Evolutionary conservation across 2,329 filamentous ascomycete species (phyloP), one percentile per base, ranked within the genome.

Genomic region (Fusarium lyarnte): DNA sequence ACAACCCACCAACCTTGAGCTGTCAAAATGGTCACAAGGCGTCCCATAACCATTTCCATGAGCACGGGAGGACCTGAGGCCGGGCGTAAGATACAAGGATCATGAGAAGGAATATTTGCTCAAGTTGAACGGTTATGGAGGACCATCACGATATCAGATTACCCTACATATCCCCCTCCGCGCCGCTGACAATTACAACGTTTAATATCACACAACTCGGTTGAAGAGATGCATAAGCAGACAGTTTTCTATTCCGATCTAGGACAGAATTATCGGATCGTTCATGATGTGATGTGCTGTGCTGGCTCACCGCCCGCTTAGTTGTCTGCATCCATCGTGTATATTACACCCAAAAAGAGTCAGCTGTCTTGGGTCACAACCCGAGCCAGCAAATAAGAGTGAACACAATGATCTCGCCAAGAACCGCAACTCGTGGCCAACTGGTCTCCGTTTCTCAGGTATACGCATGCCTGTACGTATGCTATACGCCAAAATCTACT

Each of bases 1-100:
- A 19, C 25, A 49, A n/a, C 45, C 29, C 43, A 42, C 63, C 49
- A 46, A 61, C 23, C 38, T 36, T 7, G 21, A 49, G 42, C 59
- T 42, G 46, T 64, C 42, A 42, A 27, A 31, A 51, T 52, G 65
- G 58, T 72, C 69, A 72, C 69, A 59, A 35, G 69, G 39, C 43
- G 38, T 43, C 39, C 23, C 33, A 29, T 39, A 53, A 39, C 33
- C 35, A 53, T 53, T 7, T 19, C n/a, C 31, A n/a, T 42, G 36
- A 17, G 27, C 46, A 42, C 36, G 49, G 57, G 31, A 17, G 19
- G n/a, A 19, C n/a, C 19, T 52, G 23, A 35, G 8, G 49, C 13
- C 19, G 58, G 69, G 58, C 63, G 63, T 54, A 49, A 58, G 21
- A 36, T 45, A 21, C 69, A 55, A 69, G 63, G 58, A 16, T 69